Base-by-base conservation (phyloP, 73 alveolate genomes). In the Paramecium bursaria region DNA sequence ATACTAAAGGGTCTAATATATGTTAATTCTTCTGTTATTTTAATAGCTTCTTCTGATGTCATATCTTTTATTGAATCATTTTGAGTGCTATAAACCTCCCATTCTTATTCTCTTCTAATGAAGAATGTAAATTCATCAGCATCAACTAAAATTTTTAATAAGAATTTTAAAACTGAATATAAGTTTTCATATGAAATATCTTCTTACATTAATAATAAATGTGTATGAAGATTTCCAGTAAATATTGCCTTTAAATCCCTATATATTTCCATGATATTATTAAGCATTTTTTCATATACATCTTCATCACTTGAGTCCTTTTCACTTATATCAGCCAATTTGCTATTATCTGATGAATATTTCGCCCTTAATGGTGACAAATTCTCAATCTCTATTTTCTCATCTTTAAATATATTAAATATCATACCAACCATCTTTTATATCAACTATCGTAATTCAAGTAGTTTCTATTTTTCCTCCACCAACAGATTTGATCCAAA, bases 221-320 rank as follows among this genome's bases (percentile, higher is more conserved):
- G 82, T 2, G 82, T 67, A 67, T 67, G 82, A 15, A 57, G 31
- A 39, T 67, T 67, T 2, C 82, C 82, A 0, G 82, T 67, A 26
- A 67, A 67, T 1, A 67, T 67, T 19, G 60, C 21, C 55, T 67
- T 67, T 46, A 67, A 67, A 11, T 67, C 82, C 27, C 44, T 67
- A 42, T 67, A 67, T 13, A 67, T 42, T 4, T 67, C 48, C 9
- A 39, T 47, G 17, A 67, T 67, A 21, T 47, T 25, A 6, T 19
- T 31, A 5, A 35, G 4, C 55, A 67, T 67, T 19, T 67, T 67
- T 25, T 67, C 82, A 17, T 67, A 67, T 1, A 67, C 60, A 67
- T 67, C 82, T 21, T 67, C 82, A 67, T 67, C 82, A 15, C 82
- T 67, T 6, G 82, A 67, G 44, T 67, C 82, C 55, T 42, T 67